These are phyloP conservation scores for Citrullus colocynthis DNA, from an alignment of 306 rosid genomes.

Conservation along the genomic window DNA sequence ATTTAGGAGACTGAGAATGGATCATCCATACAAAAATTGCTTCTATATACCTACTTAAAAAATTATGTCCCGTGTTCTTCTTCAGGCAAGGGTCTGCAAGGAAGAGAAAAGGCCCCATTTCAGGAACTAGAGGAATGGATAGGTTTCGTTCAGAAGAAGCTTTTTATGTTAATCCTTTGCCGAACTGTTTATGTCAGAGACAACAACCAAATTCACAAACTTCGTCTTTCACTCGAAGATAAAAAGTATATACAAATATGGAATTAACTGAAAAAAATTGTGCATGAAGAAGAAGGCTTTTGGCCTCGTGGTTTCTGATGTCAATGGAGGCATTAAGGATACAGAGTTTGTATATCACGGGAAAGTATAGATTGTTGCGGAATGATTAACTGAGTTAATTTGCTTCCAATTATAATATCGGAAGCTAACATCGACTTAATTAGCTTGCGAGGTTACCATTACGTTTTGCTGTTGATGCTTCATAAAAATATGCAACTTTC, in stretches of 20 bases:
- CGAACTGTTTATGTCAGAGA: constrained; percentile 71
- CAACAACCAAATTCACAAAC: constrained; percentile 19
- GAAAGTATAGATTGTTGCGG: too few species aligned
- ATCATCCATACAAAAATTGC: too few species aligned
- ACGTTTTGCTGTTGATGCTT: not conserved
- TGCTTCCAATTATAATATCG: not conserved
- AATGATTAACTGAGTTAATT: too few species aligned
- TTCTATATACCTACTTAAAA: not conserved
- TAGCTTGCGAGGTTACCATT: not conserved
- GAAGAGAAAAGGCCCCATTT: constrained; percentile 83
- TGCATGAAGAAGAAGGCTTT: not conserved
- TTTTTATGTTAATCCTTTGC: constrained; percentile 77
- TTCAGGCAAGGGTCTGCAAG: constrained; percentile 65
- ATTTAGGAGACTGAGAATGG: too few species aligned
- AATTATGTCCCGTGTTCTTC: not conserved
- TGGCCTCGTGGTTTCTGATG: not conserved
- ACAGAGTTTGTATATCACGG: not conserved
- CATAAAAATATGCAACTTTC: not conserved
- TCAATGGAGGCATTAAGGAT: not conserved
- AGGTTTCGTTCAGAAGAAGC: constrained; percentile 95
- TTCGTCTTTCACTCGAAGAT: constrained; percentile 14
- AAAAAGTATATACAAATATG: not conserved
- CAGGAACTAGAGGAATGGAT: constrained; percentile 78
- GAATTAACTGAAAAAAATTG: not conserved
- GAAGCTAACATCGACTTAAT: not conserved